These are phyloP conservation scores for Lentinula aciculospora DNA, from an alignment of 768 basidiomycete genomes.

Conservation along the genomic window DNA sequence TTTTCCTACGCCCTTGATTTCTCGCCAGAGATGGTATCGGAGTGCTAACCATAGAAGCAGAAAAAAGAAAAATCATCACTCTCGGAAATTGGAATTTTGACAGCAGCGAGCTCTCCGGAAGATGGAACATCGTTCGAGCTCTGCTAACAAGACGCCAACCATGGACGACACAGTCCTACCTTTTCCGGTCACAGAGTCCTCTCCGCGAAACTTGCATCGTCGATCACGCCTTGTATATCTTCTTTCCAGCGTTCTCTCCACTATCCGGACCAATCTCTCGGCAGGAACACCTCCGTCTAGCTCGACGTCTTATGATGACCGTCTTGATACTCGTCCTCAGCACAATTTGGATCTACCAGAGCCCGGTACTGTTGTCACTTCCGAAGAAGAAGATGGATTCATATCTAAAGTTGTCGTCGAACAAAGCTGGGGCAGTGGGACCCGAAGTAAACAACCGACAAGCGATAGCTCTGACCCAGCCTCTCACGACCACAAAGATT, in stretches of 20 bases:
- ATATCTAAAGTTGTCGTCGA: constrained; percentile 60
- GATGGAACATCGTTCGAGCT: too few species aligned
- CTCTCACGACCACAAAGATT: constrained; percentile 10
- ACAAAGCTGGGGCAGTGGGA: constrained; percentile 40
- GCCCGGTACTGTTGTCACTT: neutral
- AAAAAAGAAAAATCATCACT: too few species aligned
- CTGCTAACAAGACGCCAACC: neutral
- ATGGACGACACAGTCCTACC: neutral
- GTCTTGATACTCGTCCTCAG: neutral
- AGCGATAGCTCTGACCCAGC: constrained; percentile 22
- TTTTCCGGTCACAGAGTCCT: neutral
- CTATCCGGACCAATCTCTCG: constrained; percentile 6
- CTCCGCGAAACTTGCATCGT: neutral
- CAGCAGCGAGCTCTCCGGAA: too few species aligned
- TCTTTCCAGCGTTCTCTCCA: neutral
- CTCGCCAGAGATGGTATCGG: too few species aligned
- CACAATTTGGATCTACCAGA: neutral
- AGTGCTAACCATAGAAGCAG: too few species aligned
- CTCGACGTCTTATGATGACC: neutral
- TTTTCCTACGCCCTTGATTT: too few species aligned
- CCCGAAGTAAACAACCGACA: constrained; percentile 22
- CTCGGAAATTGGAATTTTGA: too few species aligned
- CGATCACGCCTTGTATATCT: neutral
- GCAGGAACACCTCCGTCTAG: constrained; percentile 10
- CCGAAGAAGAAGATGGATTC: constrained; percentile 20